Base-by-base conservation (phyloP, 345 rosid genomes). In the Eucalyptus guilfoylei region DNA sequence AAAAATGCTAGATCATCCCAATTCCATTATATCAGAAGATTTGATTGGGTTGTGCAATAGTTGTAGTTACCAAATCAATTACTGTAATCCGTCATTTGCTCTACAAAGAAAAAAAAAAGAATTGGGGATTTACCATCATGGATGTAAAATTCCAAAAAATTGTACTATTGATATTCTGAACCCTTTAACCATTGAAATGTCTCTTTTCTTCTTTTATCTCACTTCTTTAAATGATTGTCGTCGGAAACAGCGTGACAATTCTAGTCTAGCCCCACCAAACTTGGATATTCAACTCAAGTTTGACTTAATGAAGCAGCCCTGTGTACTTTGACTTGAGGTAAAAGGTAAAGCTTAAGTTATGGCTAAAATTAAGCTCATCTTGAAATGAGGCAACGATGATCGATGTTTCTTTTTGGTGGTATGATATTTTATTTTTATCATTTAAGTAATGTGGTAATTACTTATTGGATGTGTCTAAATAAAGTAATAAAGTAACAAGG, bases 41-140 rank as follows among this genome's bases (percentile, higher is more conserved):
- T 0, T 24, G 0, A 55, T 26, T 55, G 13, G 30, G 13, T 24
- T 55, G 30, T 55, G 30, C 2, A 0, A 24, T 55, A 10, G 13
- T 55, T 24, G 1, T 24, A 55, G 30, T 55, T 55, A 55, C 62
- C 62, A 5, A 10, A 55, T 24, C 13, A 55, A 55, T 55, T 9
- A 55, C 13, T 0, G 6, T 55, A 24, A 24, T 11, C 14, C 6
- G 6, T 10, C 6, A 0, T 55, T 55, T 55, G 30, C 30, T 55
- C 30, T 11, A 55, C 30, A 55, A 24, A 10, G 13, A 24, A 55
- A 6, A 55, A 24, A 26, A 55, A 8, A 24, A 2, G 7, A 24
- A 55, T 55, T 55, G 62, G 14, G 14, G 0, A 55, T 55, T 55
- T 55, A 55, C 62, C 13, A 55, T 55, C 30, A 0, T 3, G 1